Percentiles rank a stretch among this genome's conserved stretches.
phyloP scores from a whole-genome alignment of 805 yeast genomes.

The Sugiyamaella qingdaonensis region DNA sequence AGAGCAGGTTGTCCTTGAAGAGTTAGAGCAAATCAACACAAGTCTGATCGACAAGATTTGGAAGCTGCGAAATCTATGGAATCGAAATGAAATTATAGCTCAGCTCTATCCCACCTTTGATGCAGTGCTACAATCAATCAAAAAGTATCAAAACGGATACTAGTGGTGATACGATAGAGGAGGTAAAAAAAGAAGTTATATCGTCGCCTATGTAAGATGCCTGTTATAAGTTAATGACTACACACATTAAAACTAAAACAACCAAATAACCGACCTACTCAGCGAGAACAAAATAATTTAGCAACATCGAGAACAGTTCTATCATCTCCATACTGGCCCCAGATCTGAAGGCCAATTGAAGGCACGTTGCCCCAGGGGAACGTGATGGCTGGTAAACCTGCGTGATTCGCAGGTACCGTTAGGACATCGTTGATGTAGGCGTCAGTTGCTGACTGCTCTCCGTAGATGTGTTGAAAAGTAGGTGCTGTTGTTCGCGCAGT shows the following conservation, averaged over 20 bases:
- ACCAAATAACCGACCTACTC: neutral
- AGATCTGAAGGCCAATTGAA: slow-evolving; percentile 66
- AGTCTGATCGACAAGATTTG: slow-evolving; percentile 67
- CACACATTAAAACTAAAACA: neutral
- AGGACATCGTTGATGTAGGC: slow-evolving; percentile 77
- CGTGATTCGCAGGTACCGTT: slow-evolving; percentile 86
- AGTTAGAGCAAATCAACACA: slow-evolving; percentile 62
- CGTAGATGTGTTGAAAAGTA: slow-evolving; percentile 42
- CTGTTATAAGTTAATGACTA: slow-evolving; percentile 1
- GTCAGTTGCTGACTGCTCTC: slow-evolving; percentile 44
- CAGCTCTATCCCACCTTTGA: slow-evolving; percentile 18
- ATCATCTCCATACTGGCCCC: slow-evolving; percentile 88
- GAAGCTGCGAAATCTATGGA: slow-evolving; percentile 56
- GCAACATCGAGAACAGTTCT: slow-evolving; percentile 48
- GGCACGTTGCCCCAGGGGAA: slow-evolving; percentile 53
- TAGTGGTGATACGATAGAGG: neutral
- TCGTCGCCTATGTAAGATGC: neutral
- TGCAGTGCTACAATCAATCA: slow-evolving; percentile 10
- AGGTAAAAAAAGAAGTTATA: neutral
- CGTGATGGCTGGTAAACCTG: slow-evolving; percentile 83
- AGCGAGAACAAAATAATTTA: slow-evolving; percentile 4
- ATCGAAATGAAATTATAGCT: slow-evolving; percentile 34
- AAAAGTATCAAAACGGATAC: slow-evolving; percentile 1
- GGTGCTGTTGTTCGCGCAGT: slow-evolving; percentile 61
- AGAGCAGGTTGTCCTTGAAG: slow-evolving; percentile 46